Base-by-base conservation (phyloP, 352 stramenopile species). In the Phytophthora multivora region DNA sequence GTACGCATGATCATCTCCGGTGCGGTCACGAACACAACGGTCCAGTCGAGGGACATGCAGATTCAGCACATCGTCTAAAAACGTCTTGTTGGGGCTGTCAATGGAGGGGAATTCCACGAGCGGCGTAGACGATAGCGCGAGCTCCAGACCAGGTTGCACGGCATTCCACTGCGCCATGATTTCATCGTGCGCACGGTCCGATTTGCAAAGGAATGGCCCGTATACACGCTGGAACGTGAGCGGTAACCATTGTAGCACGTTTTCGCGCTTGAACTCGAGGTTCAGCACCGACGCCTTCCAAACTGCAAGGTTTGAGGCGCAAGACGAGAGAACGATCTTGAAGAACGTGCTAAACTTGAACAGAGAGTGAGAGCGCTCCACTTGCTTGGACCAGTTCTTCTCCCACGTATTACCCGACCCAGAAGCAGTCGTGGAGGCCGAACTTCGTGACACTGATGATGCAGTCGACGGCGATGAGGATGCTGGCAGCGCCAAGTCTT, bases 21-120 rank as follows among this genome's bases (percentile, higher is more conserved):
- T 79, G 36, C 87, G 85, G 49, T 96, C 87, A 19, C 86, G 87
- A 49, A 94, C 87, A 59, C 85, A 86, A 9, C 86, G 81, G 49
- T 96, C 82, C 4, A 96, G 63, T 16, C 87, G 82, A 12, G 87
- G 83, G 48, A 96, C 75, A 57, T 96, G 87, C 8, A 92, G 63
- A 31, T 72, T 75, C 10, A 96, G 63, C 43, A 96, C 85, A 47
- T 94, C 85, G 46, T 96, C 80, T 42, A 96, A 66, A 66, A 90
- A 89, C 43, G 66, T 83, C 61, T 83, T 91, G 66, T 93, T 73
- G 13, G 43, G 61, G 15, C 58, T 39, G 23, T 82, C 64, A 40
- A 96, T 88, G 8, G 39, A 23, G 5, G 84, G 63, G 66, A 96
- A 92, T n/a, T 73, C 69, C 45, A 85, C 69, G 28, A 96, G 73